Conservation (phyloP, 805 yeast species). For the Lipomyces yamanashiensis region DNA sequence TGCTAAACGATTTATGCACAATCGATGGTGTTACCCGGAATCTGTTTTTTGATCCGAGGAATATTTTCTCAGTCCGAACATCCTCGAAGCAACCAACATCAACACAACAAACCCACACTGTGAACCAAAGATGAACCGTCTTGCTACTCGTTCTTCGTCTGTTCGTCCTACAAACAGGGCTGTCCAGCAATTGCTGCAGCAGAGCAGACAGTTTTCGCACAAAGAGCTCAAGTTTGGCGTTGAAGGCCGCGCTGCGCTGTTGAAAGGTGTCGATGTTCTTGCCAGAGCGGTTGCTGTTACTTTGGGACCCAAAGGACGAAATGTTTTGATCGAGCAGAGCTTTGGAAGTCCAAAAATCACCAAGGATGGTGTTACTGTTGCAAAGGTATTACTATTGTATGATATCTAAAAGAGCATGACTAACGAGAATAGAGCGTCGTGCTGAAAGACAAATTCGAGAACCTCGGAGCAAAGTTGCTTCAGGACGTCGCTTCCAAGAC, state of each 20-base stretch:
- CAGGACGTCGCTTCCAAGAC: slow-evolving; percentile 98
- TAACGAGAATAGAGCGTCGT: slow-evolving; percentile 48
- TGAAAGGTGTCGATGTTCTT: slow-evolving; percentile 90
- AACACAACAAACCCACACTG: neutral
- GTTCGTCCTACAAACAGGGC: slow-evolving; percentile 11
- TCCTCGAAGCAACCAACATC: neutral
- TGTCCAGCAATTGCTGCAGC: slow-evolving; percentile 13
- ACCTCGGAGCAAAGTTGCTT: slow-evolving; percentile 85
- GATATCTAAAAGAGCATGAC: neutral
- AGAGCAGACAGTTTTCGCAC: slow-evolving; percentile 50
- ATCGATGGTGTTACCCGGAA: slow-evolving; percentile 24
- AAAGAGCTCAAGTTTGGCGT: slow-evolving; percentile 96
- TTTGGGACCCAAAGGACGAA: slow-evolving; percentile 97
- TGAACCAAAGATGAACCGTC: slow-evolving; percentile 27
- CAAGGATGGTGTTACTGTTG: slow-evolving; percentile 98
- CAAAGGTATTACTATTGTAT: slow-evolving; percentile 50
- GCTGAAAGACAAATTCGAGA: slow-evolving; percentile 88
- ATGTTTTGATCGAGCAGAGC: slow-evolving; percentile 93
- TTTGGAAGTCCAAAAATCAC: slow-evolving; percentile 98
- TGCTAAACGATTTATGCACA: slow-evolving; percentile 6
- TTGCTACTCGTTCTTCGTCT: slow-evolving; percentile 22
- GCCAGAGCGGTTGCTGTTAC: slow-evolving; percentile 98
- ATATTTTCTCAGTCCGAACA: slow-evolving; percentile 1
- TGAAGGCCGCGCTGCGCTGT: slow-evolving; percentile 92
- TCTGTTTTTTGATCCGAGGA: neutral